Base-by-base conservation (phyloP, 495 filamentous ascomycete species). In the Friedmanniomyces endolithicus region DNA sequence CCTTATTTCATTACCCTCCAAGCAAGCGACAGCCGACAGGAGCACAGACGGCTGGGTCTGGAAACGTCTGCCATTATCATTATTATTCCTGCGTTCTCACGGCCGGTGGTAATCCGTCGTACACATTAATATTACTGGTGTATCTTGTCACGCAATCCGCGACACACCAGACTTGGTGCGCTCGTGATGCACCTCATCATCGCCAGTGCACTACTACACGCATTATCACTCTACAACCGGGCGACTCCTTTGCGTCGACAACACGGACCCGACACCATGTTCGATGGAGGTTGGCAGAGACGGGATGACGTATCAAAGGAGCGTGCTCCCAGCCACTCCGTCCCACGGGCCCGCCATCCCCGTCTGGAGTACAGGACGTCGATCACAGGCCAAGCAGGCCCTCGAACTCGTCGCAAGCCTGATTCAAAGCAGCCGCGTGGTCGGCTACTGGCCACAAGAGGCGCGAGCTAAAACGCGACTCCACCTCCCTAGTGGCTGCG, bases 401-500 rank as follows among this genome's bases (percentile, higher is more conserved):
- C 50, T 56, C 50, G 39, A 35, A 11, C 17, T 48, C 34, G 7
- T 20, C 51, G 2, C 12, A 48, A 37, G 14, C 48, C 49, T 52
- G 55, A 37, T 53, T 47, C n/a, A 19, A 7, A 23, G 19, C 14
- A 12, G 43, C 44, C 56, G 56, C 51, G 43, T 59, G 50, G 19
- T 31, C 24, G 29, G 11, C 19, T 34, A 50, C 46, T 60, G 48
- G 53, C 52, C 48, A 52, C 53, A 60, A 46, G 57, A 60, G 57
- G 57, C 51, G 57, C 52, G 57, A 60, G 57, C 57, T 60, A 17
- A 16, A 48, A 41, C n/a, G n/a, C n/a, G n/a, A 20, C n/a, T 40
- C 46, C 25, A 23, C 41, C 41, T 17, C 41, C 41, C 19, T 11
- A 45, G 19, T 8, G 11, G 11, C 19, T 8, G 8, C 33, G 33